These are phyloP conservation scores for Talaromyces sp. DNA, from an alignment of 2,329 filamentous ascomycete genomes.

Conservation along the genomic window DNA sequence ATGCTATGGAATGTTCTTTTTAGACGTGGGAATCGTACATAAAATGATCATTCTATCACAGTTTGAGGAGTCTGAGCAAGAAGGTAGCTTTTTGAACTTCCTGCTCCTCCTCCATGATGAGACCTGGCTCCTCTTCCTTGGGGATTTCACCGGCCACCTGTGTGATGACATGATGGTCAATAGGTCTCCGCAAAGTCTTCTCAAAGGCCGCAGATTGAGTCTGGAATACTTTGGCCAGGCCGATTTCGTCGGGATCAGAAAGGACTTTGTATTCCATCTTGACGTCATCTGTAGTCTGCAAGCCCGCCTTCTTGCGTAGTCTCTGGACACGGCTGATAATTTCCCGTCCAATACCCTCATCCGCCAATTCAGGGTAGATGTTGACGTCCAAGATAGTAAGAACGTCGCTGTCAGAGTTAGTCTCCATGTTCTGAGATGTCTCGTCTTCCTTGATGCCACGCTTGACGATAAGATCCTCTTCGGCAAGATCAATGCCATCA, in stretches of 20 bases:
- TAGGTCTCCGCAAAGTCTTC: slow-evolving; percentile 70
- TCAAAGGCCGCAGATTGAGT: slow-evolving; percentile 66
- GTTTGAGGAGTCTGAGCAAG: slow-evolving; percentile 68
- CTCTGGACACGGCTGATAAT: slow-evolving; percentile 91
- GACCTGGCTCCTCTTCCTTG: slow-evolving; percentile 50
- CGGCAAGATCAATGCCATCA: slow-evolving; percentile 77
- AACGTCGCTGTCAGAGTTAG: slow-evolving; percentile 83
- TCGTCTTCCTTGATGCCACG: slow-evolving; percentile 71
- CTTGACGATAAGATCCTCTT: slow-evolving; percentile 79
- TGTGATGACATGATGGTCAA: slow-evolving; percentile 62
- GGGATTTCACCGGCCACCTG: slow-evolving; percentile 54
- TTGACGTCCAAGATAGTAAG: slow-evolving; percentile 84
- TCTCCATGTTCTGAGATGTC: slow-evolving; percentile 70
- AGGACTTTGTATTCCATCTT: slow-evolving; percentile 89
- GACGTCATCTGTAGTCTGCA: slow-evolving; percentile 89
- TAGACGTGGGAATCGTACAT: slow-evolving; percentile 12
- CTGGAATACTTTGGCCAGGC: slow-evolving; percentile 66
- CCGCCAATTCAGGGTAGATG: slow-evolving; percentile 76
- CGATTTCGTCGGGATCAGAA: slow-evolving; percentile 71
- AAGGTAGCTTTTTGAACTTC: slow-evolving; percentile 81
- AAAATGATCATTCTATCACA: slow-evolving; percentile 47
- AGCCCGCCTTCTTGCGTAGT: slow-evolving; percentile 86
- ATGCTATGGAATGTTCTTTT: slow-evolving; percentile 8
- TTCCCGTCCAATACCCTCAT: slow-evolving; percentile 85
- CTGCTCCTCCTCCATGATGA: slow-evolving; percentile 79